These are phyloP conservation scores for Kuraishia hungarica DNA, from an alignment of 805 yeast species.

Conservation along the genomic window DNA sequence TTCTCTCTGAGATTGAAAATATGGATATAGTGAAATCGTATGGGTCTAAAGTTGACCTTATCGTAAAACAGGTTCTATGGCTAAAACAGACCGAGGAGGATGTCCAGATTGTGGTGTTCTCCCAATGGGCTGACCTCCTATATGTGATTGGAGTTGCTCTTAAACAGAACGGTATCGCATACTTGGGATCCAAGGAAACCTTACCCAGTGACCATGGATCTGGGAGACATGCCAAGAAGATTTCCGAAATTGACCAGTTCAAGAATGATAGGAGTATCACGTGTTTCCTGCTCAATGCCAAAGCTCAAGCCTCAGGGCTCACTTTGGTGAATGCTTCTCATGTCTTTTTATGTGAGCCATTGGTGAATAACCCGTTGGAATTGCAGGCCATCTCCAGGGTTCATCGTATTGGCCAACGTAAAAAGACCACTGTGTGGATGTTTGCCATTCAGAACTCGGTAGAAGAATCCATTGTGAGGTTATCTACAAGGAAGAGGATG, in stretches of 20 bases:
- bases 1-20: slow-evolving; percentile 36
- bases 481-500: slow-evolving; percentile 55
- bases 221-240: slow-evolving; percentile 17
- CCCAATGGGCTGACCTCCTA: slow-evolving; percentile 81
- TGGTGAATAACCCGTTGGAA: slow-evolving; percentile 81
- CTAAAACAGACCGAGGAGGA: slow-evolving; percentile 45
- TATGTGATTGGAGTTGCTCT: slow-evolving; percentile 60
- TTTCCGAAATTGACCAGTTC: slow-evolving; percentile 45
- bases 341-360: slow-evolving; percentile 86
- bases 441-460: slow-evolving; percentile 78
- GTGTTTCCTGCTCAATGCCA: slow-evolving; percentile 79
- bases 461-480: slow-evolving; percentile 76
- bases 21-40: slow-evolving; percentile 39
- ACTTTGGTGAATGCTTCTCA: slow-evolving; percentile 90
- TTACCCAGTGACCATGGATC: slow-evolving; percentile 23
- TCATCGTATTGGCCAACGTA: slow-evolving; percentile 84
- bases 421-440: slow-evolving; percentile 85
- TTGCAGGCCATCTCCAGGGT: slow-evolving; percentile 88
- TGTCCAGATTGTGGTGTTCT: slow-evolving; percentile 79
- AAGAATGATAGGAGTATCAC: slow-evolving; percentile 56
- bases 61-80: slow-evolving; percentile 63
- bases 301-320: slow-evolving; percentile 83
- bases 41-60: slow-evolving; percentile 84
- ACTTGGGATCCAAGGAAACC: slow-evolving; percentile 39
- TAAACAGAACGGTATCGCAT: slow-evolving; percentile 43